These are phyloP conservation scores for Talaromyces thailandensis DNA, from an alignment of 495 filamentous ascomycete species.

Conservation along the genomic window DNA sequence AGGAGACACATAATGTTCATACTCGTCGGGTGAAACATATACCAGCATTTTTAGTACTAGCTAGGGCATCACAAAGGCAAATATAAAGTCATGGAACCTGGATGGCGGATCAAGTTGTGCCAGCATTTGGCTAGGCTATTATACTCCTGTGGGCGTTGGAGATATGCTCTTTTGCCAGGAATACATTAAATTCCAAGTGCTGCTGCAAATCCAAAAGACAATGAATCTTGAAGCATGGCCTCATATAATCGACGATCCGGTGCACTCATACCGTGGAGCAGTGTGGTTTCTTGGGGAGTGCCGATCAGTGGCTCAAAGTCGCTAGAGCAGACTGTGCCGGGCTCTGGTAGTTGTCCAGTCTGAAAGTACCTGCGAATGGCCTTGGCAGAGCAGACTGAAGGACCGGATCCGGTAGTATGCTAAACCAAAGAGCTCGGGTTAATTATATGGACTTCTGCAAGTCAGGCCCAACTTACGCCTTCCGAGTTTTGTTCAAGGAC, in stretches of 20 bases:
- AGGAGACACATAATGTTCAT: conserved; percentile 1
- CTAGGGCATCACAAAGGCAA: no score
- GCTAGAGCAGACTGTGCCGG: conserved; percentile 32
- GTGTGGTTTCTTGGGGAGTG: not conserved
- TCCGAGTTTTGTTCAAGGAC: conserved; percentile 44
- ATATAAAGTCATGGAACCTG: no score
- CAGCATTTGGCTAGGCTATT: no score
- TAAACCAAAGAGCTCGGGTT: conserved; percentile 9
- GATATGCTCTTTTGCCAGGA: not conserved
- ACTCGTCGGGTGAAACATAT: conserved; percentile 15
- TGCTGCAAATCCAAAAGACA: not conserved
- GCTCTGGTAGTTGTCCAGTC: conserved; percentile 32
- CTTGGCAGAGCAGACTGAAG: conserved; percentile 38
- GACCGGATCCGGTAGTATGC: conserved; percentile 38
- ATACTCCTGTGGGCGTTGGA: no score
- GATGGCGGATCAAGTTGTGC: no score
- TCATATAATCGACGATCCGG: conserved; percentile 7
- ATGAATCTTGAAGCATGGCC: conserved; percentile 4
- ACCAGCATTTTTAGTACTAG: conserved; percentile 10
- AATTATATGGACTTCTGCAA: not conserved
- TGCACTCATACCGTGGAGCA: not conserved
- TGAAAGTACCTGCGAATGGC: conserved; percentile 38
- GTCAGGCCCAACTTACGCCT: conserved; percentile 33
- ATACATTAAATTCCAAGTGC: not conserved
- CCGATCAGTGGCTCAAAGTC: conserved; percentile 25